Evolutionary conservation across 306 rosid genomes (phyloP), one percentile per base, ranked within the genome.

Genomic region (Quercus dentata): DNA sequence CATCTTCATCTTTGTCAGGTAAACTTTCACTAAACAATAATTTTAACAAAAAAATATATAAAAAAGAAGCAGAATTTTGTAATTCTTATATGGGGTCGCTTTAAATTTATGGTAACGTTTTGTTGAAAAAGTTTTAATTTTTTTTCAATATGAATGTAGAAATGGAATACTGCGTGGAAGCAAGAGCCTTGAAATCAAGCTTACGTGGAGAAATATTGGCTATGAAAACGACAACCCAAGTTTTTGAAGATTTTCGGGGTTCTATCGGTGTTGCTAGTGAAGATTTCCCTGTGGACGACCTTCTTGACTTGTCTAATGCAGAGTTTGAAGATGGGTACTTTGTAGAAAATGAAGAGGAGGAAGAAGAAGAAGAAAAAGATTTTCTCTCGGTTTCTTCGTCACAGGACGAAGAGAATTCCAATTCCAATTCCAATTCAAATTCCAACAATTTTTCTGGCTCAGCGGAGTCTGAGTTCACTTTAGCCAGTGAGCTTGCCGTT

Each of bases 241-340:
- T 69, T 10, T 33, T 73, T 1, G 92, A 92, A 11, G 98, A 94
- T 3, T 14, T 71, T 55, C 79, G 65, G 61, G 51, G 77, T 65
- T 64, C 75, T 71, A 76, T 81, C 69, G 90, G 79, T 17, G 90
- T 81, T 33, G 80, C 87, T 15, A 81, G 83, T 56, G 98, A 92
- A 3, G 98, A 94, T 76, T 92, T 94, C 80, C 86, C 86, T 6
- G 89, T 94, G 1, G 97, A 94, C 30, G 97, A 94, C 88, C 86
- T 92, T 33, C 84, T 94, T 0, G 88, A 94, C 84, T 87, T 94
- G 52, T 89, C 97, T 3, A 80, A 89, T 80, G 91, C 81, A 17
- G 91, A 93, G 17, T 78, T 86, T 28, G 91, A 84, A 65, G 91
- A 87, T 1, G 86, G 80, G 52, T 72, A 74, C 76, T 79, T 81